These are phyloP conservation scores for Phytophthora sojae DNA, from an alignment of 352 stramenopile species.

Conservation along the genomic window DNA sequence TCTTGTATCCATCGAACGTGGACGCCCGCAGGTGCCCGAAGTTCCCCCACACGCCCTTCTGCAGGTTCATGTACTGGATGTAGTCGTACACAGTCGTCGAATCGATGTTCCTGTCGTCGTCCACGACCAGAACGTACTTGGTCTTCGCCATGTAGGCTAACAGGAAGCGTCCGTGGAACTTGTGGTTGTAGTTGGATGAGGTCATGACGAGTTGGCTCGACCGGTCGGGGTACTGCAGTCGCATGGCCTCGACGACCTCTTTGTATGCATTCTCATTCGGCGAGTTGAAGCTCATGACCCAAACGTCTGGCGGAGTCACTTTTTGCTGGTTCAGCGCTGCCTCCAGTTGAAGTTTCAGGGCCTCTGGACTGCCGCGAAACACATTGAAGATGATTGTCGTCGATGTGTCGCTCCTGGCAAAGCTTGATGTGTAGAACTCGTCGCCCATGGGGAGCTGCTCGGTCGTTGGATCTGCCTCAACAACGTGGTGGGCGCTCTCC, in stretches of 20 bases:
- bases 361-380: background rate
- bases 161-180: slow-evolving; percentile 1
- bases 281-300: background rate
- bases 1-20: background rate
- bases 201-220: background rate
- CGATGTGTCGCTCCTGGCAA: background rate
- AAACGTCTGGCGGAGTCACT: background rate
- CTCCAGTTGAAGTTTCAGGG: background rate
- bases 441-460: background rate
- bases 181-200: background rate
- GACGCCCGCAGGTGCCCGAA: background rate
- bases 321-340: background rate
- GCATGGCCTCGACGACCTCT: background rate
- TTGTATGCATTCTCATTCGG: background rate
- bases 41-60: background rate
- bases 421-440: background rate
- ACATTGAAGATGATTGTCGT: background rate
- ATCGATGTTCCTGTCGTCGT: background rate
- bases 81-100: background rate
- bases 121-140: background rate
- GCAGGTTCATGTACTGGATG: background rate
- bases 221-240: background rate
- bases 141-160: background rate
- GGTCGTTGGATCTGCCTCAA: background rate
- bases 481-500: background rate